Evolutionary conservation across 805 yeast species (phyloP).

Genomic region (Aciculoconidium aculeatum): DNA sequence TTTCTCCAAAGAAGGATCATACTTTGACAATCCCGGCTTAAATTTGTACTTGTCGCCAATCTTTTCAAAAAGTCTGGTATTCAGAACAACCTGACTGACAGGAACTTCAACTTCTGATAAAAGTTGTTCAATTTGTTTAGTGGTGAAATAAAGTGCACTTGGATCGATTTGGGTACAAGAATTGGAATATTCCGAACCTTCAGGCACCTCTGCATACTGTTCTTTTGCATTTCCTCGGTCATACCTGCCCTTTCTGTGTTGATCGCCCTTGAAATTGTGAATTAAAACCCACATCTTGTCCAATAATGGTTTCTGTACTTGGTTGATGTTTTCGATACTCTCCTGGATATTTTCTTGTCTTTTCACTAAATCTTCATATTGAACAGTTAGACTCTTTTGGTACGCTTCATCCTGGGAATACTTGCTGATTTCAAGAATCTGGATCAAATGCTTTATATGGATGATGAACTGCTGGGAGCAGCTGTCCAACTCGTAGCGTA

Average conservation of each 20-base stretch:
- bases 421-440: conserved; percentile 12
- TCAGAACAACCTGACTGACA: conserved; percentile 9
- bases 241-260: no score
- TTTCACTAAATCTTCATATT: conserved; percentile 15
- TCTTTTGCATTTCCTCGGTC: no score
- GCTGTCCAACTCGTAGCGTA: conserved; percentile 25
- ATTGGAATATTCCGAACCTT: conserved; percentile 3
- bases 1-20: conserved; percentile 23
- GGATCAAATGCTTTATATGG: conserved; percentile 19
- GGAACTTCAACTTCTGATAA: conserved; percentile 14
- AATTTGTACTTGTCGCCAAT: conserved; percentile 18
- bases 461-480: conserved; percentile 18
- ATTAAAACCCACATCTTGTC: conserved; percentile 27
- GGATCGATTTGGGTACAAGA: conserved; percentile 8
- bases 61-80: conserved; percentile 15
- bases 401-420: conserved; percentile 10
- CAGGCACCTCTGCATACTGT: no score
- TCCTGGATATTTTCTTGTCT: conserved; percentile 11
- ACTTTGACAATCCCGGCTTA: no score
- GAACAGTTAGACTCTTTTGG: conserved; percentile 15
- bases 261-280: conserved; percentile 15
- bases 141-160: conserved; percentile 13
- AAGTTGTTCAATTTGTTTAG: conserved; percentile 15
- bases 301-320: conserved; percentile 30
- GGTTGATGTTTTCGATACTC: conserved; percentile 20